Evolutionary conservation across 768 basidiomycete species (phyloP).

Genomic region (Trametes cinnabarina): DNA sequence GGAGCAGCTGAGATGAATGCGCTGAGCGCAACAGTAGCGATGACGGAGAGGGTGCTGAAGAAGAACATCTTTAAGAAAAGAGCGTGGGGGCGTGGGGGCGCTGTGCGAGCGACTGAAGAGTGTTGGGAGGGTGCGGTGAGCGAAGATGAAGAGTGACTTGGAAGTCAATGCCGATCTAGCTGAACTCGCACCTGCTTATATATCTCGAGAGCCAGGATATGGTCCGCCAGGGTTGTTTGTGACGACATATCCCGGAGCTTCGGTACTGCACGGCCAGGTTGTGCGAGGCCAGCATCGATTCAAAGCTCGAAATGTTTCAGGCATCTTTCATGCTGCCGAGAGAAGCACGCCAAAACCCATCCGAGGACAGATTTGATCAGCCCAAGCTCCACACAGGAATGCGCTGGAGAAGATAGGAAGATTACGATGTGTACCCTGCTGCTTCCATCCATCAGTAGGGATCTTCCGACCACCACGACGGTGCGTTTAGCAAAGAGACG

Average conservation of each 20-base stretch:
- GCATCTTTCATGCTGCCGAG: slow-evolving; percentile 9
- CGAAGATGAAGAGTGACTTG: slow-evolving; percentile 13
- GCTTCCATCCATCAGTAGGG: slow-evolving; percentile 7
- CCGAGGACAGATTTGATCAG: slow-evolving; percentile 9
- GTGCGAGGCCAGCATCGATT: background rate
- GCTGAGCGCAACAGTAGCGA: slow-evolving; percentile 28
- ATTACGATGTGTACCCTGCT: background rate
- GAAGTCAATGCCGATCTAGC: slow-evolving; percentile 16
- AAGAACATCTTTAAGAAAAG: slow-evolving; percentile 38
- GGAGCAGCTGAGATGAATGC: slow-evolving; percentile 21
- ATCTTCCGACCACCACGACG: background rate
- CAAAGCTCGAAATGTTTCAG: slow-evolving; percentile 7
- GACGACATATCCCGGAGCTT: background rate
- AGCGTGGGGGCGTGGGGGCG: slow-evolving; percentile 28
- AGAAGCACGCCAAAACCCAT: slow-evolving; percentile 7
- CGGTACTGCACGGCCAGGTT: background rate
- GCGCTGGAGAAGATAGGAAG: background rate
- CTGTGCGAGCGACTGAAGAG: slow-evolving; percentile 9
- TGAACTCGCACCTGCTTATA: slow-evolving; percentile 1
- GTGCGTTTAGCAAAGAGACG: background rate
- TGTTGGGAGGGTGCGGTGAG: background rate
- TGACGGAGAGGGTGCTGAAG: slow-evolving; percentile 30
- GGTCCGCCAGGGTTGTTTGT: background rate
- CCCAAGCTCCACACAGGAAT: background rate
- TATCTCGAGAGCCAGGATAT: slow-evolving; percentile 1